phyloP scores from a whole-genome alignment of 208 protist genomes.

The Leishmania lainsoni region DNA sequence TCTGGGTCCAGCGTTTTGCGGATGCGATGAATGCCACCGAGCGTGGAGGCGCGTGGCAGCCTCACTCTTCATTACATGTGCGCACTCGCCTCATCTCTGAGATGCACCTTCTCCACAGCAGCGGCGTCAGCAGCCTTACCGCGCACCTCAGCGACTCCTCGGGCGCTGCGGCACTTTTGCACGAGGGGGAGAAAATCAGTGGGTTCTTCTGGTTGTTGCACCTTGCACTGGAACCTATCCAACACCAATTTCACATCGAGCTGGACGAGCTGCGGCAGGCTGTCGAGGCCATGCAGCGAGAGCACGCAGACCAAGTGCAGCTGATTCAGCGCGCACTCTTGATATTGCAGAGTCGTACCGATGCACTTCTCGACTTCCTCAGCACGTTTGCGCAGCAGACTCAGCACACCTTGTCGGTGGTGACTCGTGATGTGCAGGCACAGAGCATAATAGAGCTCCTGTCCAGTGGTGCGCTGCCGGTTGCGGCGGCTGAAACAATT shows the following conservation, averaged over 20 bases:
- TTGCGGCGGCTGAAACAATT: conserved; percentile 8
- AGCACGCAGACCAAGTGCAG: conserved; percentile 35
- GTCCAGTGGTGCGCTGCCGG: conserved; percentile 17
- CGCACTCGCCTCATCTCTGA: conserved; percentile 11
- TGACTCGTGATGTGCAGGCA: conserved; percentile 21
- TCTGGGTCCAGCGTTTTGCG: conserved; percentile 13
- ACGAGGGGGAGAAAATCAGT: conserved; percentile 23
- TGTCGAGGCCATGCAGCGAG: conserved; percentile 29
- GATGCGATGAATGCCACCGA: background rate
- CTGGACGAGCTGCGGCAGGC: conserved; percentile 32
- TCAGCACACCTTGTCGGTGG: conserved; percentile 16
- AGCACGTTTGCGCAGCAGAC: conserved; percentile 32
- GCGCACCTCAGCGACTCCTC: background rate
- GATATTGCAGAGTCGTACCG: conserved; percentile 37
- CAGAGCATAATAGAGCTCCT: conserved; percentile 33
- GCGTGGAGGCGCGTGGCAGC: background rate
- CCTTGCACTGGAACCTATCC: conserved; percentile 38
- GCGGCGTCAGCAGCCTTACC: background rate
- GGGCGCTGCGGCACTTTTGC: background rate
- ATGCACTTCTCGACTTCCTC: conserved; percentile 53
- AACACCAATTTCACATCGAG: conserved; percentile 22
- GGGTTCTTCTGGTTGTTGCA: conserved; percentile 37
- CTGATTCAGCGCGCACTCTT: conserved; percentile 26
- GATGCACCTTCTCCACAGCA: background rate
- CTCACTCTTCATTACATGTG: background rate